Percentiles rank a stretch among this genome's conserved stretches.
phyloP scores from a whole-genome alignment of 192 early-diverging fungal genomes.

The Podila minutissima region DNA sequence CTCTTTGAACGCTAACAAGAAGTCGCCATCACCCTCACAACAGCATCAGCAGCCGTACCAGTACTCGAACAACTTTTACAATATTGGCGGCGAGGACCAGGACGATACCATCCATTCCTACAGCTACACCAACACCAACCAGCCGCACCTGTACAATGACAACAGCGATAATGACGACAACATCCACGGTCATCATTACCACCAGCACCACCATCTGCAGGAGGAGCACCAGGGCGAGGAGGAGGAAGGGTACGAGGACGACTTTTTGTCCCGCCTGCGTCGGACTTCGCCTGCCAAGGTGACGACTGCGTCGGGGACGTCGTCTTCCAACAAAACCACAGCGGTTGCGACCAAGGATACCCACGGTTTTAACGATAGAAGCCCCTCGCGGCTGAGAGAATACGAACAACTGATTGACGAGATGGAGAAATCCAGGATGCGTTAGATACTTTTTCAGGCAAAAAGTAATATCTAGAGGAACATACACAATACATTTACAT shows the following conservation, averaged over 20 bases:
- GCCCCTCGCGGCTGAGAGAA: conserved; percentile 26
- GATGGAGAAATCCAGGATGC: conserved; percentile 33
- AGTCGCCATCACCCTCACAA: not conserved
- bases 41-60: conserved; percentile 21
- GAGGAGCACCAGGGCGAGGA: not conserved
- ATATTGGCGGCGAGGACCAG: conserved; percentile 18
- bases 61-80: conserved; percentile 31
- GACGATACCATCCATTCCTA: not conserved
- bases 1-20: not conserved
- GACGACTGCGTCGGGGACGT: not conserved
- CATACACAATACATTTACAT: not conserved
- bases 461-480: not conserved
- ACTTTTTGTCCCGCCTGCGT: conserved; percentile 31
- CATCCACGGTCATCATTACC: not conserved
- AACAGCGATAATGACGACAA: not conserved
- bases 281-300: not conserved
- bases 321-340: not conserved
- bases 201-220: not conserved
- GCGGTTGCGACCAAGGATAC: conserved; percentile 18
- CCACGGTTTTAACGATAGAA: conserved; percentile 36
- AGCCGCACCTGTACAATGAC: not conserved
- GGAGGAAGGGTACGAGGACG: conserved; percentile 12
- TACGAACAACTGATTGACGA: conserved; percentile 50
- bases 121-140: not conserved
- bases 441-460: not conserved